A percentile compares a stretch with the other conserved stretches of the same genome.
Evolutionary conservation across 768 basidiomycete species (phyloP).

Genomic region (Suillus subluteus): DNA sequence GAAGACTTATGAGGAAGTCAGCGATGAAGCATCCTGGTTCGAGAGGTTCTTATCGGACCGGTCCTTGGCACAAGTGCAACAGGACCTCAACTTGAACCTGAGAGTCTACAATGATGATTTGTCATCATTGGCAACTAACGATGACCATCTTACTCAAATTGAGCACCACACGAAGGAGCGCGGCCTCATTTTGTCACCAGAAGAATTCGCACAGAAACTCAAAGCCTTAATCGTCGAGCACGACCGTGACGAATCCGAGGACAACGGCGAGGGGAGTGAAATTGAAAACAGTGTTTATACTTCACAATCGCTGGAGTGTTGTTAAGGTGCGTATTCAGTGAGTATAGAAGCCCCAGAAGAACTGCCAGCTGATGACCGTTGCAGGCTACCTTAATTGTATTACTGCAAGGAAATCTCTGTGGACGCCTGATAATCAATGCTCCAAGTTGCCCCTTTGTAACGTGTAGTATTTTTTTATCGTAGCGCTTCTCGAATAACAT

Average conservation of each 20-base stretch:
- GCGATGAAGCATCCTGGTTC: not conserved
- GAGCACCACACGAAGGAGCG: not conserved
- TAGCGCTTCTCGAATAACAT: too few relatives aligned
- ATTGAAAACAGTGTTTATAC: not conserved
- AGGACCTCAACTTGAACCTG: not conserved
- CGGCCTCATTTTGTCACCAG: not conserved
- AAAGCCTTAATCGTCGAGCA: too few relatives aligned
- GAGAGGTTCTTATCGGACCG: not conserved
- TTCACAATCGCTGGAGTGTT: too few relatives aligned
- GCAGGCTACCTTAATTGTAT: too few relatives aligned
- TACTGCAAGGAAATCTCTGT: too few relatives aligned
- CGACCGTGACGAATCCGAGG: too few relatives aligned
- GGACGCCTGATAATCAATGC: too few relatives aligned
- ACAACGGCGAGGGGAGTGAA: too few relatives aligned
- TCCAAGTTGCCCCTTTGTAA: too few relatives aligned
- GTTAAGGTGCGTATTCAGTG: not conserved
- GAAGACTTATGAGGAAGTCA: not conserved
- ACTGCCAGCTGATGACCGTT: too few relatives aligned
- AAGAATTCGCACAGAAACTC: not conserved
- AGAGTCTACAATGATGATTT: not conserved
- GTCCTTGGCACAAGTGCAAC: not conserved
- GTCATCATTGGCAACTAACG: not conserved
- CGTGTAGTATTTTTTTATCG: too few relatives aligned
- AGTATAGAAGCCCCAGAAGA: too few relatives aligned
- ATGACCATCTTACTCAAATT: not conserved